phyloP scores from a whole-genome alignment of 176 grass and related monocot genomes.

The Metroxylon sagu region DNA sequence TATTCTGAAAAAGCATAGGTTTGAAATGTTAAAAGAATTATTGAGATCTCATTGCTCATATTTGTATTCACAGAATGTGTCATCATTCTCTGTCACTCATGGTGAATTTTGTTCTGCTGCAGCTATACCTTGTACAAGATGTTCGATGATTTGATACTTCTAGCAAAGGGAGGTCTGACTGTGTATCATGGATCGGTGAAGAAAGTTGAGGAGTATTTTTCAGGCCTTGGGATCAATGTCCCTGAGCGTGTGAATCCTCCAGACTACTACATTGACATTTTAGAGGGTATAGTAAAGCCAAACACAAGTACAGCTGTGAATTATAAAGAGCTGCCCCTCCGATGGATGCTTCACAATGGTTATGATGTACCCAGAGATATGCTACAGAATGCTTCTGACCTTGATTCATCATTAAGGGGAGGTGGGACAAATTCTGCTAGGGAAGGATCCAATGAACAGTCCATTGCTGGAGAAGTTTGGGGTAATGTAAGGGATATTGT shows the following conservation, averaged over 20 bases:
- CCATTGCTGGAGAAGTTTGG: slow-evolving; percentile 56
- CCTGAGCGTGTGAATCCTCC: slow-evolving; percentile 82
- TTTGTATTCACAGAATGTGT: no score
- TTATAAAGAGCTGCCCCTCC: slow-evolving; percentile 62
- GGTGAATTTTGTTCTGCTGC: slow-evolving; percentile 18
- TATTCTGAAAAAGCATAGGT: neutral
- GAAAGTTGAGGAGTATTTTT: slow-evolving; percentile 81
- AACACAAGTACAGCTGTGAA: slow-evolving; percentile 27
- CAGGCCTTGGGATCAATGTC: slow-evolving; percentile 52
- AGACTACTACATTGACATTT: slow-evolving; percentile 85
- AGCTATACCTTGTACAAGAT: slow-evolving; percentile 74
- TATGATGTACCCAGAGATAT: slow-evolving; percentile 75
- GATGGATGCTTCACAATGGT: slow-evolving; percentile 83
- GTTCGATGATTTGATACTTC: slow-evolving; percentile 88
- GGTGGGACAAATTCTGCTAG: slow-evolving; percentile 8
- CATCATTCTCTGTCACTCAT: no score
- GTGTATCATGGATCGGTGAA: slow-evolving; percentile 74
- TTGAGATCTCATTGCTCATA: no score
- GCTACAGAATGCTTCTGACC: slow-evolving; percentile 42
- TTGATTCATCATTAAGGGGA: slow-evolving; percentile 38
- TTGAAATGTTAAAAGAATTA: neutral
- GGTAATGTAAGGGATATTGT: slow-evolving; percentile 62
- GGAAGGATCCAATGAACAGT: slow-evolving; percentile 17
- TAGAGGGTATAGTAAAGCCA: slow-evolving; percentile 76
- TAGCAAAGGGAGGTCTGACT: slow-evolving; percentile 68